Conservation (phyloP, 768 basidiomycete species). For the Podaxis carcinomalis region DNA sequence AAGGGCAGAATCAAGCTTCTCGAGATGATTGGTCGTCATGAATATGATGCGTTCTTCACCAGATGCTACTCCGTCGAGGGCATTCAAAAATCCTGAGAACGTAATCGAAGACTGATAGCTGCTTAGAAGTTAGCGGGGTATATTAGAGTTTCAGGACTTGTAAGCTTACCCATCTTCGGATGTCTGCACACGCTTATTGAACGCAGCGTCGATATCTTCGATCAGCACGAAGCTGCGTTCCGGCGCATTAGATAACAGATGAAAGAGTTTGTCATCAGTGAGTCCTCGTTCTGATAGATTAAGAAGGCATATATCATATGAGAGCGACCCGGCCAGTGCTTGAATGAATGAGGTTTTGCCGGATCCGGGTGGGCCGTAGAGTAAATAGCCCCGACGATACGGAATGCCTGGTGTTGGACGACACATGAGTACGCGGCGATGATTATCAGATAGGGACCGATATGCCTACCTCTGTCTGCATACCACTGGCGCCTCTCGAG, state of each 20-base stretch:
- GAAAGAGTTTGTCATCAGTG: constrained; percentile 94
- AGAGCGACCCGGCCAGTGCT: constrained; percentile 86
- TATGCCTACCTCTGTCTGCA: constrained; percentile 78
- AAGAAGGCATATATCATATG: constrained; percentile 93
- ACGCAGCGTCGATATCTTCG: constrained; percentile 97
- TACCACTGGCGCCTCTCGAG: constrained; percentile 88
- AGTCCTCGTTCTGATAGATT: constrained; percentile 96
- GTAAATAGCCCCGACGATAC: constrained; percentile 90
- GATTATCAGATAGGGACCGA: constrained; percentile 1
- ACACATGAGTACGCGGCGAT: constrained; percentile 2
- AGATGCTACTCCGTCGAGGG: constrained; percentile 95
- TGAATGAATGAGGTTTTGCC: constrained; percentile 99
- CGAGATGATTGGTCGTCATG: constrained; percentile 97
- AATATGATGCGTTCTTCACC: constrained; percentile 98
- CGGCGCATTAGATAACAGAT: constrained; percentile 88
- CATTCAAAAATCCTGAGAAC: constrained; percentile 96
- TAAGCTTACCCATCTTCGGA: constrained; percentile 82
- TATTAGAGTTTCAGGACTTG: neutral
- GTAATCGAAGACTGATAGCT: constrained; percentile 95
- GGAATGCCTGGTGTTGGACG: constrained; percentile 74
- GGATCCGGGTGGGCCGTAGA: constrained; percentile 95
- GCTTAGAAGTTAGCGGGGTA: constrained; percentile 14
- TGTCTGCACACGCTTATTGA: constrained; percentile 88
- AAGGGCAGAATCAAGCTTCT: constrained; percentile 86
- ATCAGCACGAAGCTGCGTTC: constrained; percentile 93